Conservation (phyloP, 2,329 filamentous ascomycete species). For the Fusarium sp. region DNA sequence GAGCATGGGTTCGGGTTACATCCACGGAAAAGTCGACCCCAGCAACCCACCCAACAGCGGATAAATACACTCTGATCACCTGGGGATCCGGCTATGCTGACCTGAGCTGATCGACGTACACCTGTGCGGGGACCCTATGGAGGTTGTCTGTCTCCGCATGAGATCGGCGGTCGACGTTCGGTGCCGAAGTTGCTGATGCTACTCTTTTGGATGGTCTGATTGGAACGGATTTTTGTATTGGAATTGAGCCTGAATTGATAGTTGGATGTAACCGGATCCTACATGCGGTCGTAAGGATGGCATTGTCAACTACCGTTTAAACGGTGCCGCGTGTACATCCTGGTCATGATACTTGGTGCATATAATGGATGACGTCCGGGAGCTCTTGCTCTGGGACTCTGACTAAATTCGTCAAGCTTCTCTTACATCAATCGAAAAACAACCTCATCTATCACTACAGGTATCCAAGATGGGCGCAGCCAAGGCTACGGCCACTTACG, state of each 20-base stretch:
- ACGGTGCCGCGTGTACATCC: background rate
- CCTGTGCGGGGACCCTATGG: background rate
- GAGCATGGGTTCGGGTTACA: background rate
- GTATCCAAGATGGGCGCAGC: slow-evolving; percentile 17
- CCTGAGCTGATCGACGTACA: background rate
- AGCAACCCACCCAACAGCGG: background rate
- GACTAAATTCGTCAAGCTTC: background rate
- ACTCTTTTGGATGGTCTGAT: background rate
- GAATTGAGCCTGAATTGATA: background rate
- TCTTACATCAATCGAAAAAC: background rate
- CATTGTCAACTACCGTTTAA: background rate
- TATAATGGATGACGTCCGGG: background rate
- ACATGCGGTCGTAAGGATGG: background rate
- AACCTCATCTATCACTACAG: background rate
- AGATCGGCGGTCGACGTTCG: background rate
- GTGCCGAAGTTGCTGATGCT: background rate
- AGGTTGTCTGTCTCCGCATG: background rate
- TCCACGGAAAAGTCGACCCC: background rate
- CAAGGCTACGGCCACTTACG: slow-evolving; percentile 48
- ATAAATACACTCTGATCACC: background rate
- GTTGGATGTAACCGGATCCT: background rate
- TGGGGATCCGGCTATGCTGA: background rate
- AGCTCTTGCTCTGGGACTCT: background rate
- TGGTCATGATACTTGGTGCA: background rate
- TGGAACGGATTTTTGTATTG: background rate